These are phyloP conservation scores for Vitis hybrid DNA, from an alignment of 177 flowering plant species.

Conservation along the genomic window DNA sequence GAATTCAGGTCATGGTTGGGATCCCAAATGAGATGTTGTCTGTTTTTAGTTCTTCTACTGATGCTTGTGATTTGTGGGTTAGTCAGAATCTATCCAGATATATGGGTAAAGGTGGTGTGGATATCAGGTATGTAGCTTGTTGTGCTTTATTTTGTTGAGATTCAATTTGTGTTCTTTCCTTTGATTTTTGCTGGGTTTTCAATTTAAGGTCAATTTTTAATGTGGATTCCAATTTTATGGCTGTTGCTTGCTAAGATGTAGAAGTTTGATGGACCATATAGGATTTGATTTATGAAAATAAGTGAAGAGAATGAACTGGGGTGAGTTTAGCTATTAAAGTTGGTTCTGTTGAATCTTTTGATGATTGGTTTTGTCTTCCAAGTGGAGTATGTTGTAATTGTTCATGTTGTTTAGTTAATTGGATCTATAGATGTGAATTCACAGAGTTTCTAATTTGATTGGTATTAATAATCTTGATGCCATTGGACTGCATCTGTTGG, in stretches of 20 bases:
- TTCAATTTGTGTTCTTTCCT: background rate
- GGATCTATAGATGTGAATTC: too few species aligned
- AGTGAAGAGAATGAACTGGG: background rate
- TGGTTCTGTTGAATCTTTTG: background rate
- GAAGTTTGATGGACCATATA: background rate
- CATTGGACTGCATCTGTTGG: too few species aligned
- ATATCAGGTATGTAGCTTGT: constrained; percentile 57
- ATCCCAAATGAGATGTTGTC: constrained; percentile 70
- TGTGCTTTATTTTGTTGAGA: background rate
- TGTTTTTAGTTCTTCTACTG: constrained; percentile 47
- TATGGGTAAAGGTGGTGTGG: constrained; percentile 55
- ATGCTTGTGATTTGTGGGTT: constrained; percentile 70
- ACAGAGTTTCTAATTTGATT: too few species aligned
- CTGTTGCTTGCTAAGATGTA: background rate
- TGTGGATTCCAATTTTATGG: background rate
- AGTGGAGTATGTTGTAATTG: background rate
- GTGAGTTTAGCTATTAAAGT: background rate
- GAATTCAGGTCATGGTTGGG: constrained; percentile 86
- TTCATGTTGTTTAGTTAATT: too few species aligned
- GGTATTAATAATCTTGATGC: too few species aligned
- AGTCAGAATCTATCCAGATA: constrained; percentile 63
- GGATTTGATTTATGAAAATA: background rate
- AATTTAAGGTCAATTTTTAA: background rate
- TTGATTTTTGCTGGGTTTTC: background rate
- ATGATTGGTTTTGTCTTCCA: background rate